These are phyloP conservation scores for Rhizoclosmatium globosum DNA, from an alignment of 192 early-diverging fungal species.

Conservation along the genomic window DNA sequence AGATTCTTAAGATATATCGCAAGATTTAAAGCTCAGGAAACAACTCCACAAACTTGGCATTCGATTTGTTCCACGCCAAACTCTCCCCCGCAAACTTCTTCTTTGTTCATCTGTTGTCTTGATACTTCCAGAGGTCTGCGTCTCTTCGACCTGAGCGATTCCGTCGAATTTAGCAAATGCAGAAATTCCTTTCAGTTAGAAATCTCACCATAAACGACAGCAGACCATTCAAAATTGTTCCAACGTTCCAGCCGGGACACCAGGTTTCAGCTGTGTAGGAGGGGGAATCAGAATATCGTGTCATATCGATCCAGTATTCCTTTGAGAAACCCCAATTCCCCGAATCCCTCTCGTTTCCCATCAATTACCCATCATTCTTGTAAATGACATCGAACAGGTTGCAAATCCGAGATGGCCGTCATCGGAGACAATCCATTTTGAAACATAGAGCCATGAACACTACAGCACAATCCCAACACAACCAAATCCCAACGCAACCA, in stretches of 20 bases:
- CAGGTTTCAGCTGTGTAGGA: conserved; percentile 69
- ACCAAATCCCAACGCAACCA: too few species aligned
- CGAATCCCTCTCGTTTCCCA: background rate
- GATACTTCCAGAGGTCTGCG: conserved; percentile 88
- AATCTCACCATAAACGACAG: conserved; percentile 94
- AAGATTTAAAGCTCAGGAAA: conserved; percentile 1
- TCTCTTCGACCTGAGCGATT: conserved; percentile 71
- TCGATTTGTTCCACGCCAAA: conserved; percentile 79
- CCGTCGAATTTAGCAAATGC: too few species aligned
- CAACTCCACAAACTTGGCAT: conserved; percentile 68
- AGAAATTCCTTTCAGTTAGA: too few species aligned
- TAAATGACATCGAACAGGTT: background rate
- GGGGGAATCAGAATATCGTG: too few species aligned
- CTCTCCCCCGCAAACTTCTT: conserved; percentile 78
- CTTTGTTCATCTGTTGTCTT: conserved; percentile 82
- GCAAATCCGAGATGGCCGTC: too few species aligned
- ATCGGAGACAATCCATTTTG: too few species aligned
- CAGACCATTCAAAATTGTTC: conserved; percentile 93
- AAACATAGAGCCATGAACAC: too few species aligned
- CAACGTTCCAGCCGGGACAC: conserved; percentile 98
- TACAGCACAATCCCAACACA: too few species aligned
- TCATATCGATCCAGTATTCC: background rate
- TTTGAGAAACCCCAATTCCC: too few species aligned
- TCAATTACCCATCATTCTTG: background rate
- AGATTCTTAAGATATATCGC: too few species aligned